phyloP scores from a whole-genome alignment of 2,329 filamentous ascomycete species.

The Xylariaceae sp. region DNA sequence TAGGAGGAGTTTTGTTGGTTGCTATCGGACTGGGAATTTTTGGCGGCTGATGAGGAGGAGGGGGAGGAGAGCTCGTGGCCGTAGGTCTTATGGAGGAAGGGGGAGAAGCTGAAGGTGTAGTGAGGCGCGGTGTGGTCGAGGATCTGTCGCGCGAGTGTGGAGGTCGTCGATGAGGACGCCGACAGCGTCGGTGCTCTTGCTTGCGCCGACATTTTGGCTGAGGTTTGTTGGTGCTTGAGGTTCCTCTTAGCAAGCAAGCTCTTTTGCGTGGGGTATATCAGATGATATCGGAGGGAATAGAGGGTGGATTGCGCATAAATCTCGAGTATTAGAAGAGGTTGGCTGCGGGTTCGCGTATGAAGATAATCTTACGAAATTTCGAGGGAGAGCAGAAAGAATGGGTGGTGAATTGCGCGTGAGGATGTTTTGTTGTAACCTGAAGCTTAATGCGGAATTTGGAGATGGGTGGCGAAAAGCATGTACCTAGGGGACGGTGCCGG shows the following conservation, averaged over 20 bases:
- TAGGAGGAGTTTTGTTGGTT: slow-evolving; percentile 47
- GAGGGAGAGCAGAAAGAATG: too few relatives aligned
- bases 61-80: slow-evolving; percentile 79
- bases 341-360: too few relatives aligned
- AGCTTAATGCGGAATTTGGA: too few relatives aligned
- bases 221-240: slow-evolving; percentile 11
- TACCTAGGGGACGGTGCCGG: too few relatives aligned
- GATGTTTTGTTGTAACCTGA: too few relatives aligned
- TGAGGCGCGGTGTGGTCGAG: slow-evolving; percentile 52
- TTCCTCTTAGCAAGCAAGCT: slow-evolving; percentile 7
- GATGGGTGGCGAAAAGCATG: too few relatives aligned
- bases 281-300: too few relatives aligned
- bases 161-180: slow-evolving; percentile 25
- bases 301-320: too few relatives aligned
- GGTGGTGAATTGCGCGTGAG: too few relatives aligned
- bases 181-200: slow-evolving; percentile 8
- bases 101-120: slow-evolving; percentile 78
- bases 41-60: slow-evolving; percentile 43
- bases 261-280: slow-evolving; percentile 13
- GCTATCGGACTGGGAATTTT: not conserved
- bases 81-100: slow-evolving; percentile 79
- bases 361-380: too few relatives aligned
- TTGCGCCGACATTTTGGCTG: slow-evolving; percentile 3
- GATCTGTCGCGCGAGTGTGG: slow-evolving; percentile 42
- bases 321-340: too few relatives aligned